A percentile compares a stretch with the other conserved stretches of the same genome.
Evolutionary conservation across 2,329 filamentous ascomycete species (phyloP).

Genomic region (Pochonia chlamydosporia): DNA sequence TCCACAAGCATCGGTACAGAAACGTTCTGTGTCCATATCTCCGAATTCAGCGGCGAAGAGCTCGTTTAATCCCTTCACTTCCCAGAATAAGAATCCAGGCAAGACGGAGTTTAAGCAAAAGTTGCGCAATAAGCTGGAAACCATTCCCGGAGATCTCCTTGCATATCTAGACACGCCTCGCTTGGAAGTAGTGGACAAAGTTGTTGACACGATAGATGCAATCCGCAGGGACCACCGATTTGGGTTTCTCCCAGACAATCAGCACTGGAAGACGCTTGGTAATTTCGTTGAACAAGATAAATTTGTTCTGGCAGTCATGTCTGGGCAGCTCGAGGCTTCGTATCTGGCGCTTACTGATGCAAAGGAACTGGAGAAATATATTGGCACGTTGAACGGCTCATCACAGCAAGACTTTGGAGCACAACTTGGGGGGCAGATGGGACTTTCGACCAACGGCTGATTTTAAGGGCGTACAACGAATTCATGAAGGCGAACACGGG

Average conservation of each 20-base stretch:
- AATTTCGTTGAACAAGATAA: constrained; percentile 19
- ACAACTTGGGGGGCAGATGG: constrained; percentile 1
- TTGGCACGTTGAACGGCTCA: constrained; percentile 19
- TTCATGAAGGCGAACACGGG: no score
- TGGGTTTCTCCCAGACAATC: constrained; percentile 26
- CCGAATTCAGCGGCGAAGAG: background rate
- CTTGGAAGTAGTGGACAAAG: constrained; percentile 8
- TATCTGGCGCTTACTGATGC: constrained; percentile 22
- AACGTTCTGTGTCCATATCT: background rate
- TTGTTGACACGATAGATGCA: constrained; percentile 20
- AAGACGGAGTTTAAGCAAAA: constrained; percentile 20
- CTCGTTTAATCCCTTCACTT: constrained; percentile 3
- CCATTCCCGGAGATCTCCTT: background rate
- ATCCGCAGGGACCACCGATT: constrained; percentile 16
- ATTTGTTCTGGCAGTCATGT: constrained; percentile 25
- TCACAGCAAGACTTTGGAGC: constrained; percentile 18
- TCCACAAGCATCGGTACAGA: background rate
- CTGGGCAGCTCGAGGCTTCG: constrained; percentile 17
- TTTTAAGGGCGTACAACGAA: background rate
- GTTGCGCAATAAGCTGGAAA: constrained; percentile 4
- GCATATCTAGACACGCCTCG: constrained; percentile 1
- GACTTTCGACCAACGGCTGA: background rate
- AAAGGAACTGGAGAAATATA: constrained; percentile 19
- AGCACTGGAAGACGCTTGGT: constrained; percentile 28
- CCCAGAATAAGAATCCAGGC: constrained; percentile 7